These are phyloP conservation scores for Cytidiella melzeri DNA, from an alignment of 768 basidiomycete species.

Conservation along the genomic window DNA sequence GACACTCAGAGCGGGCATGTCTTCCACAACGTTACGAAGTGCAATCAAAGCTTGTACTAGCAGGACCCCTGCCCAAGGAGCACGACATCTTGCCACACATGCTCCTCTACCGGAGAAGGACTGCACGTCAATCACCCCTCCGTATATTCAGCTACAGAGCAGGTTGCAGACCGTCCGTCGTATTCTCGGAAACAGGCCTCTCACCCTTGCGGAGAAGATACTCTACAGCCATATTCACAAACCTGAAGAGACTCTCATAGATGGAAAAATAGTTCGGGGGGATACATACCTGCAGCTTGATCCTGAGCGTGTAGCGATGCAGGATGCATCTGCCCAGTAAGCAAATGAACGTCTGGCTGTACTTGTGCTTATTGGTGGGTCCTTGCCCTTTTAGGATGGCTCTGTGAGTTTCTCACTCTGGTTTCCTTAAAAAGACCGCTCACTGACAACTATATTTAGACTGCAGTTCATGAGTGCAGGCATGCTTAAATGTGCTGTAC, in stretches of 20 bases:
- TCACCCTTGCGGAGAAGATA: constrained; percentile 97
- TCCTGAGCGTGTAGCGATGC: constrained; percentile 96
- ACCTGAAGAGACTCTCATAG: constrained; percentile 62
- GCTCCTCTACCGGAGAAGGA: constrained; percentile 42
- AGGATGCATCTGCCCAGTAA: constrained; percentile 88
- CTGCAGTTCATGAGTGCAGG: constrained; percentile 99
- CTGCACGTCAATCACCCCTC: constrained; percentile 76
- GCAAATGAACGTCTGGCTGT: constrained; percentile 24
- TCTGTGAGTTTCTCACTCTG: constrained; percentile 55
- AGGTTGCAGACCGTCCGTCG: constrained; percentile 67
- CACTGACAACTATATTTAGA: neutral
- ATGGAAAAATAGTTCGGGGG: constrained; percentile 69
- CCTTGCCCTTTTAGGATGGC: constrained; percentile 57
- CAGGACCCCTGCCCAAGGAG: constrained; percentile 1
- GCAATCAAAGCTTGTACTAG: constrained; percentile 1
- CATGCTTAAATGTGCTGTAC: constrained; percentile 75
- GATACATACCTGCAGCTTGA: constrained; percentile 84
- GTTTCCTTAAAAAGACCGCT: neutral
- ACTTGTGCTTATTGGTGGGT: neutral
- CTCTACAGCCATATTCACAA: constrained; percentile 88
- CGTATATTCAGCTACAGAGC: constrained; percentile 64
- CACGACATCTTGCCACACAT: constrained; percentile 33
- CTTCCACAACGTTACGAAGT: constrained; percentile 4
- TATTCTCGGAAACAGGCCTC: constrained; percentile 63
- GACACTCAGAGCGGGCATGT: constrained; percentile 4